phyloP scores from a whole-genome alignment of 257 asterid species.

The Parsonsia alboflavescens region DNA sequence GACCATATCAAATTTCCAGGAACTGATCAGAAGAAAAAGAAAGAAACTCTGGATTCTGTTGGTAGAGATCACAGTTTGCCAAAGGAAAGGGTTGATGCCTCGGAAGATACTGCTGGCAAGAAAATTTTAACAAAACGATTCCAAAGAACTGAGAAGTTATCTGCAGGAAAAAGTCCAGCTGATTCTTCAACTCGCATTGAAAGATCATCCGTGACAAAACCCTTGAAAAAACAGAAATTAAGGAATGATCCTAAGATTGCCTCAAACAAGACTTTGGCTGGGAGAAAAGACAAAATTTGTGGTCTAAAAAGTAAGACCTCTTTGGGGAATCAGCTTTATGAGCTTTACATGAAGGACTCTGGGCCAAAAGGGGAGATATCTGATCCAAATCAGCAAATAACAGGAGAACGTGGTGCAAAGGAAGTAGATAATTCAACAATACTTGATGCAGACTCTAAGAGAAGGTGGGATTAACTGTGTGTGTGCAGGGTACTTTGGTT shows the following conservation, averaged over 20 bases:
- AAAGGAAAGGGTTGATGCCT: conserved; percentile 13
- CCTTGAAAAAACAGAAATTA: conserved; percentile 36
- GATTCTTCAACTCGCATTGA: conserved; percentile 36
- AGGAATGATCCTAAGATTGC: conserved; percentile 13
- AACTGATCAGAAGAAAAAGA: conserved; percentile 27
- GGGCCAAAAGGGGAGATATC: conserved; percentile 15
- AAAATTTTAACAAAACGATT: conserved; percentile 26
- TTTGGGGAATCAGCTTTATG: conserved; percentile 40
- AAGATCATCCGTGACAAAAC: conserved; percentile 23
- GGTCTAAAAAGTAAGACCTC: conserved; percentile 28
- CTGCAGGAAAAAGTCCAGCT: conserved; percentile 25
- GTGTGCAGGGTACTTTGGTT: too few relatives aligned
- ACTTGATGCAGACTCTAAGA: conserved; percentile 53
- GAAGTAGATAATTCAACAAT: conserved; percentile 22
- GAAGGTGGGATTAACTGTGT: conserved; percentile 37
- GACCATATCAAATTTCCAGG: conserved; percentile 75
- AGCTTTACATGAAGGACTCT: conserved; percentile 22
- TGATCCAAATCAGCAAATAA: conserved; percentile 28
- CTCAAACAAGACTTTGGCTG: conserved; percentile 24
- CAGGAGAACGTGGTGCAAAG: conserved; percentile 26
- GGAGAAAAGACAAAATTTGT: conserved; percentile 26
- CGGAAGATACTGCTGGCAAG: conserved; percentile 28
- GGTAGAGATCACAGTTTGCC: conserved; percentile 21
- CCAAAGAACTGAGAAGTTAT: conserved; percentile 33
- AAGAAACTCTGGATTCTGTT: conserved; percentile 18